A percentile compares a stretch with the other conserved stretches of the same genome.
These are phyloP conservation scores for Coniferiporia weirii DNA, from an alignment of 1,284 basidiomycete genomes.

Conservation along the genomic window DNA sequence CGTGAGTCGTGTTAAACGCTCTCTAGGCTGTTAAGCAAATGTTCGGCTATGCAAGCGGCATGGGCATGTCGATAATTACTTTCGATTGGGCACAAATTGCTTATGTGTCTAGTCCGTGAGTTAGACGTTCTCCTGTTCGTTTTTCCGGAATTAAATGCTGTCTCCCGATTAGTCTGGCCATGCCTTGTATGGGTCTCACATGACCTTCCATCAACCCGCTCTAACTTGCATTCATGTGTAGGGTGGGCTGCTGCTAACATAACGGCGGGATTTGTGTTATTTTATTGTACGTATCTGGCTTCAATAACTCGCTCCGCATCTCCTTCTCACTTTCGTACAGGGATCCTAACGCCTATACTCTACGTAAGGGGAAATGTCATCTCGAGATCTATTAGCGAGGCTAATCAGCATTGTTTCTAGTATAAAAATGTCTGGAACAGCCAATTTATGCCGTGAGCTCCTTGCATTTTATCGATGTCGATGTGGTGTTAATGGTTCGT, in stretches of 20 bases:
- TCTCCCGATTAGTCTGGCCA: conserved; percentile 12
- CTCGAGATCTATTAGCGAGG: conserved; percentile 33
- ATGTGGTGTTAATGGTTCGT: neutral
- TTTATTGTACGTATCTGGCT: conserved; percentile 46
- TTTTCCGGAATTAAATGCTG: neutral
- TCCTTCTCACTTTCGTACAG: neutral
- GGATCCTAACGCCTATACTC: conserved; percentile 19
- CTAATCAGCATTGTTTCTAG: conserved; percentile 40
- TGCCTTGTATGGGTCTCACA: conserved; percentile 12
- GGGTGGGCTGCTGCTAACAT: conserved; percentile 81
- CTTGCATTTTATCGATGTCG: neutral
- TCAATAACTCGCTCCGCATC: neutral
- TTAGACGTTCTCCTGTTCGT: neutral
- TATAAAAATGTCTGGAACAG: conserved; percentile 36
- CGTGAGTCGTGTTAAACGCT: neutral
- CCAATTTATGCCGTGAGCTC: conserved; percentile 33
- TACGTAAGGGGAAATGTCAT: conserved; percentile 26
- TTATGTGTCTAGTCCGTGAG: conserved; percentile 21
- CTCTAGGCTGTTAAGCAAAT: conserved; percentile 17
- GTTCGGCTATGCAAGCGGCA: conserved; percentile 16
- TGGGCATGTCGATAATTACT: conserved; percentile 20
- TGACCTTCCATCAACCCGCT: neutral
- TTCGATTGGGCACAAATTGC: conserved; percentile 23
- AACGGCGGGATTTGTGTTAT: conserved; percentile 70
- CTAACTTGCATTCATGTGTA: neutral